Evolutionary conservation across 768 basidiomycete species (phyloP).

Genomic region (Atractiella rhizophila): DNA sequence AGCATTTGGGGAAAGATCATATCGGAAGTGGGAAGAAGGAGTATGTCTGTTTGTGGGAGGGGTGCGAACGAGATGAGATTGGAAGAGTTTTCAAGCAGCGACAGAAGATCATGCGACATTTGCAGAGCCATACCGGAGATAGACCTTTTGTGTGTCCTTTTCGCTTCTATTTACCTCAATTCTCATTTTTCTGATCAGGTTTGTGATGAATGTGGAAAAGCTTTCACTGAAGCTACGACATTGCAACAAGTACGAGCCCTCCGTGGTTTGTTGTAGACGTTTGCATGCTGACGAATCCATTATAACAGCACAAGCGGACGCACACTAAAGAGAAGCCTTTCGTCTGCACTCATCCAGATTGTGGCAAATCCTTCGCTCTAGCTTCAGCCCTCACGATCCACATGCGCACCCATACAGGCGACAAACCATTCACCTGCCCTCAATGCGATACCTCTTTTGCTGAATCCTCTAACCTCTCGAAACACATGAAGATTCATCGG

Average conservation of each 20-base stretch:
- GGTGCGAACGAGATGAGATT: conserved; percentile 1
- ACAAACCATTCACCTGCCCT: conserved; percentile 51
- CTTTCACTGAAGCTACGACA: conserved; percentile 4
- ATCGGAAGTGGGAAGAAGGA: conserved; percentile 3
- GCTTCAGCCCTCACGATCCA: conserved; percentile 87
- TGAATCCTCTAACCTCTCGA: conserved; percentile 25
- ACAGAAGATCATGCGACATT: conserved; percentile 3
- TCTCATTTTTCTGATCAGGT: too few relatives aligned
- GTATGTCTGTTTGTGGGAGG: conserved; percentile 2
- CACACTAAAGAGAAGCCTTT: conserved; percentile 75
- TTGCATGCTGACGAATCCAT: too few relatives aligned
- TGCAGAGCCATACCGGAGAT: conserved; percentile 4
- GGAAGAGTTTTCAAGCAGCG: conserved; percentile 7
- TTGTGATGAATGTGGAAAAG: not conserved
- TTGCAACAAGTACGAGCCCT: conserved; percentile 2
- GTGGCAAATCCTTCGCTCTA: conserved; percentile 78
- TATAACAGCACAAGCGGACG: conserved; percentile 76
- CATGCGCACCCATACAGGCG: conserved; percentile 80
- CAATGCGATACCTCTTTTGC: conserved; percentile 66
- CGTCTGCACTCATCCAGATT: conserved; percentile 63
- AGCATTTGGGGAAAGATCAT: conserved; percentile 1
- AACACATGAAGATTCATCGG: too few relatives aligned
- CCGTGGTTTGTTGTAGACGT: too few relatives aligned
- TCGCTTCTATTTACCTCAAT: too few relatives aligned
- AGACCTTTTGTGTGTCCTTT: conserved; percentile 6